Base-by-base conservation (phyloP, 345 rosid genomes). In the Mallotus nudiflorus region DNA sequence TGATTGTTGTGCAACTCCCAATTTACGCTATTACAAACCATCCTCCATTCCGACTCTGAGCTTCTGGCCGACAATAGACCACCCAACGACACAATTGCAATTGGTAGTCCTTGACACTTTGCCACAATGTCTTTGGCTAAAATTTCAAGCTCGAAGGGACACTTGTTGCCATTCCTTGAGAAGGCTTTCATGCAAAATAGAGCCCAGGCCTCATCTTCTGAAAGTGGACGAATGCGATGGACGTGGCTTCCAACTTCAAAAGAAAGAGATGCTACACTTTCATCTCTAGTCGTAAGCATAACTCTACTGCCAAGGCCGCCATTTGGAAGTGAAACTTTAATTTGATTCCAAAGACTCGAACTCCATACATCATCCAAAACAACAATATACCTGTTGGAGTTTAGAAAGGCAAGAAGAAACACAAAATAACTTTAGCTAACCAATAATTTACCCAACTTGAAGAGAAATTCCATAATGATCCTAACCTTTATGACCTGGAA, bases 171-270 rank as follows among this genome's bases (percentile, higher is more conserved):
- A 61, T 69, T 62, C 27, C 70, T 76, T 2, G 72, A 61, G 69
- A 79, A 82, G 7, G 83, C 80, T 66, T 66, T 76, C 73, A 67
- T 74, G 62, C 81, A 79, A 71, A 82, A 82, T 3, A 82, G 75
- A 9, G 48, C 15, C 83, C 85, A 82, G 37, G 83, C 67, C 31
- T 79, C 77, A 0, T 67, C 53, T 50, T 77, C 65, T 48, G 28
- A 35, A 4, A 82, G 69, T 13, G 79, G 75, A 29, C 52, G 66
- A 71, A 79, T 62, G 48, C 65, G 70, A 12, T 79, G 75, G 50
- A 70, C 40, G 1, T 33, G 57, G 65, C 78, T 79, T 35, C 70
- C 65, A 27, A 28, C 35, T 25, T 77, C 83, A 55, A 49, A 73
- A 7, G 75, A 60, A 69, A 27, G 66, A 58, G 68, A 67, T 54